phyloP scores from a whole-genome alignment of 2,329 filamentous ascomycete genomes.

The Aureobasidium lini region DNA sequence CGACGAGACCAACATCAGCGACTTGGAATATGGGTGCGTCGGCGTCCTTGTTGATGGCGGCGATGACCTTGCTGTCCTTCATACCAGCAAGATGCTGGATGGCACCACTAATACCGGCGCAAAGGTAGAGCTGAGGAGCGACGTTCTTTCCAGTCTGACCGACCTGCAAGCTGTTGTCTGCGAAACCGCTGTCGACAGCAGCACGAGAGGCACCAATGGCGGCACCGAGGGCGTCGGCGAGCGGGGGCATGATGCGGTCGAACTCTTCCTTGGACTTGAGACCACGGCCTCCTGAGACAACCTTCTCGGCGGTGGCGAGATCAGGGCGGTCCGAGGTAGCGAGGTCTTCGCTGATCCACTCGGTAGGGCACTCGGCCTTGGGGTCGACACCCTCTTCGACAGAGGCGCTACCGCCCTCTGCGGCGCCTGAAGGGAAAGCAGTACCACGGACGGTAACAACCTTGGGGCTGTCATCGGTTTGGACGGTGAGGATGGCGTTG shows the following conservation, averaged over 20 bases:
- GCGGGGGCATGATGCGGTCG: conserved; percentile 80
- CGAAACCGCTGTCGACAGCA: conserved; percentile 93
- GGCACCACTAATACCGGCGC: conserved; percentile 90
- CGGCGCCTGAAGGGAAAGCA: conserved; percentile 70
- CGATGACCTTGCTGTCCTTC: conserved; percentile 99
- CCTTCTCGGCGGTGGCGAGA: conserved; percentile 76
- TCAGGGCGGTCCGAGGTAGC: conserved; percentile 91
- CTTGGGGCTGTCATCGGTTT: conserved; percentile 80
- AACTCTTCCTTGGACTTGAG: conserved; percentile 98
- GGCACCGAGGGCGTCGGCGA: conserved; percentile 89
- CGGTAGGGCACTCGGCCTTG: conserved; percentile 62
- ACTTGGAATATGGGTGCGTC: conserved; percentile 98
- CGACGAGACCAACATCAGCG: conserved; percentile 89
- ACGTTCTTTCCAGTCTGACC: conserved; percentile 99
- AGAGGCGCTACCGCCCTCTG: conserved; percentile 64
- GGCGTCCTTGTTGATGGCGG: conserved; percentile 94
- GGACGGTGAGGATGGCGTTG: conserved; percentile 92
- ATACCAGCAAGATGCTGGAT: conserved; percentile 98
- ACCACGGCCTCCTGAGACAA: conserved; percentile 89
- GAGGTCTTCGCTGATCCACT: conserved; percentile 92
- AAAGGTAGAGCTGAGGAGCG: conserved; percentile 89
- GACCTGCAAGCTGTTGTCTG: conserved; percentile 96
- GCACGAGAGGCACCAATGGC: conserved; percentile 92
- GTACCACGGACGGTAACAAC: conserved; percentile 89
- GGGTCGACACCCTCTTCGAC: conserved; percentile 80